These are phyloP conservation scores for Boletus reticuloceps DNA, from an alignment of 768 basidiomycete species.

Conservation along the genomic window DNA sequence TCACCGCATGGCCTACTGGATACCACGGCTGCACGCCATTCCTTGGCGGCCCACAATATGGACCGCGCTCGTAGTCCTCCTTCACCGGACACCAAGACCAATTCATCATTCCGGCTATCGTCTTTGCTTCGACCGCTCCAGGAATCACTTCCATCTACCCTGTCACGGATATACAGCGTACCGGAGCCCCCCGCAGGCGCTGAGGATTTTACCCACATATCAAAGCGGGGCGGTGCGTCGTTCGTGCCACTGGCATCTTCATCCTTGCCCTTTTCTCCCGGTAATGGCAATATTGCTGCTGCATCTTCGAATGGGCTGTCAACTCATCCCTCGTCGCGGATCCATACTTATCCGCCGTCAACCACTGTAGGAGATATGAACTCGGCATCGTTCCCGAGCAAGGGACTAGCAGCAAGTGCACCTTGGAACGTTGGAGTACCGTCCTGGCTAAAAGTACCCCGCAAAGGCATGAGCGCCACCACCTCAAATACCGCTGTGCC, in stretches of 20 bases:
- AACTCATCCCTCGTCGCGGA: slow-evolving; percentile 32
- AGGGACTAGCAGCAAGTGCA: slow-evolving; percentile 37
- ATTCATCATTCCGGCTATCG: slow-evolving; percentile 59
- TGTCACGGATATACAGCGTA: slow-evolving; percentile 31
- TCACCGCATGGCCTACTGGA: slow-evolving; percentile 46
- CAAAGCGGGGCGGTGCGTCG: slow-evolving; percentile 49
- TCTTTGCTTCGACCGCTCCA: slow-evolving; percentile 69
- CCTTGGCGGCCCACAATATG: slow-evolving; percentile 21
- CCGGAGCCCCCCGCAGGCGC: slow-evolving; percentile 36
- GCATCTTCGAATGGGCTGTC: slow-evolving; percentile 9
- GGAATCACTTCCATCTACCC: slow-evolving; percentile 44
- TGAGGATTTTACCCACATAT: slow-evolving; percentile 75
- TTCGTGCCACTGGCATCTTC: slow-evolving; percentile 63
- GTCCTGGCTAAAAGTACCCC: slow-evolving; percentile 61
- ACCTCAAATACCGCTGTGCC: slow-evolving; percentile 26
- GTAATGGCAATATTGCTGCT: slow-evolving; percentile 3
- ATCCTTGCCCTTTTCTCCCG: slow-evolving; percentile 22
- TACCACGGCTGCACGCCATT: slow-evolving; percentile 49
- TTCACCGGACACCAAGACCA: slow-evolving; percentile 29
- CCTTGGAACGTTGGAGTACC: slow-evolving; percentile 68
- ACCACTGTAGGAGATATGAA: slow-evolving; percentile 48
- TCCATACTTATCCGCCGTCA: slow-evolving; percentile 82
- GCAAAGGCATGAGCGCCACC: slow-evolving; percentile 37
- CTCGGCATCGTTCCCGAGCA: slow-evolving; percentile 37
- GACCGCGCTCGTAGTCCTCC: slow-evolving; percentile 44